A percentile compares a stretch with the other conserved stretches of the same genome.
phyloP scores from a whole-genome alignment of 805 yeast genomes.

The Kodamaea hsintzibuensis region DNA sequence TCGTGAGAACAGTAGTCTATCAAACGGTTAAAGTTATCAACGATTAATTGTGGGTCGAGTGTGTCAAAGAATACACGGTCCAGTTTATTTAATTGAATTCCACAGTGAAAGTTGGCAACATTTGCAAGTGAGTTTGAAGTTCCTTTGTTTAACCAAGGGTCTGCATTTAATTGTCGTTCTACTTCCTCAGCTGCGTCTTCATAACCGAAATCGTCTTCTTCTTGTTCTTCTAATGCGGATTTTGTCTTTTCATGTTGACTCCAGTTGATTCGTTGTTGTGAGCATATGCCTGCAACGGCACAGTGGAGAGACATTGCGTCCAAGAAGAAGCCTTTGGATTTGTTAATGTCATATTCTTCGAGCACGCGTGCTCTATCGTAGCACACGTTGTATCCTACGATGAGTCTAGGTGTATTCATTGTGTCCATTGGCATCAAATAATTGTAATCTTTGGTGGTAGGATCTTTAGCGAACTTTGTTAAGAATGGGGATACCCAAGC shows the following conservation, averaged over 20 bases:
- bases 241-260: conserved; percentile 51
- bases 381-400: conserved; percentile 89
- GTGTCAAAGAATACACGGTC: conserved; percentile 65
- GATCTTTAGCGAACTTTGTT: conserved; percentile 48
- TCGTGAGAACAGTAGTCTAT: conserved; percentile 85
- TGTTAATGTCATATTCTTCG: conserved; percentile 76
- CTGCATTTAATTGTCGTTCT: conserved; percentile 41
- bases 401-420: conserved; percentile 46
- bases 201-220: conserved; percentile 20
- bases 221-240: conserved; percentile 16
- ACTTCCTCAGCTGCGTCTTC: conserved; percentile 19
- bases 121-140: conserved; percentile 77
- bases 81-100: conserved; percentile 62
- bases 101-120: conserved; percentile 79
- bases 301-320: conserved; percentile 95
- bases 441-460: conserved; percentile 37
- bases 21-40: conserved; percentile 56
- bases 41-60: conserved; percentile 52
- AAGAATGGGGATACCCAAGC: conserved; percentile 92
- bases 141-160: conserved; percentile 85
- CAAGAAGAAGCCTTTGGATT: conserved; percentile 72
- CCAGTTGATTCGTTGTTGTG: conserved; percentile 85
- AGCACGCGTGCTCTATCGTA: conserved; percentile 84
- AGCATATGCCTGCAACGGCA: conserved; percentile 88
- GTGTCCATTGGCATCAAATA: conserved; percentile 80